phyloP scores from a whole-genome alignment of 768 basidiomycete species.

The Hygrophoropsis aurantiaca region DNA sequence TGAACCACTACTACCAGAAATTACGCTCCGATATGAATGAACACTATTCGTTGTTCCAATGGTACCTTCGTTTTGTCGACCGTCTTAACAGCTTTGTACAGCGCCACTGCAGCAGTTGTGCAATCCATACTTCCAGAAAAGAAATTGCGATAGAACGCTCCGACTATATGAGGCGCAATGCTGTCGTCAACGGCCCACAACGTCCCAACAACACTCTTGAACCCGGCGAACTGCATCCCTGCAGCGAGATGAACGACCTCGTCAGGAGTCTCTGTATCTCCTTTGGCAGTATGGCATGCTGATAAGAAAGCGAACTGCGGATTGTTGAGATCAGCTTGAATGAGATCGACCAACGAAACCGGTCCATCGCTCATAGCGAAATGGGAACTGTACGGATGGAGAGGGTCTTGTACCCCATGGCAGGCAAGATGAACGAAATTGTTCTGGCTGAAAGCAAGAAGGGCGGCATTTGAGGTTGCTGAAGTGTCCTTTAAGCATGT shows the following conservation, averaged over 20 bases:
- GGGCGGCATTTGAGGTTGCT: conserved; percentile 3
- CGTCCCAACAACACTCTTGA: too few relatives aligned
- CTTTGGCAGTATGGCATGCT: conserved; percentile 27
- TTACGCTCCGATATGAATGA: conserved; percentile 21
- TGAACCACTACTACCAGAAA: too few relatives aligned
- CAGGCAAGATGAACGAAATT: conserved; percentile 28
- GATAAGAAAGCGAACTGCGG: too few relatives aligned
- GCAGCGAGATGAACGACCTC: conserved; percentile 32
- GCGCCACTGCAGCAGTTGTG: conserved; percentile 13
- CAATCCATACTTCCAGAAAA: conserved; percentile 17
- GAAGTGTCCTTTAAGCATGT: background rate
- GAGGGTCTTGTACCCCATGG: conserved; percentile 21
- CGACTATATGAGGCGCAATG: conserved; percentile 11
- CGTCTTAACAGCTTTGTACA: conserved; percentile 9
- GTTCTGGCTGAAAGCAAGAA: conserved; percentile 2
- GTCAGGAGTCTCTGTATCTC: conserved; percentile 20
- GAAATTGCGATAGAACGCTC: conserved; percentile 22
- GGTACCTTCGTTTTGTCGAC: conserved; percentile 12
- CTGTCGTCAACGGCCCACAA: conserved; percentile 29
- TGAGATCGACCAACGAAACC: too few relatives aligned
- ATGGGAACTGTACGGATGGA: conserved; percentile 18
- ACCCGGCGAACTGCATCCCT: conserved; percentile 28
- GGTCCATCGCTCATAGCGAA: conserved; percentile 17
- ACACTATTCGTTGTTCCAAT: conserved; percentile 19
- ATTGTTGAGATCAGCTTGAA: too few relatives aligned